Conservation (phyloP, 202 grass and related monocot genomes). For the Musa balbisiana region DNA sequence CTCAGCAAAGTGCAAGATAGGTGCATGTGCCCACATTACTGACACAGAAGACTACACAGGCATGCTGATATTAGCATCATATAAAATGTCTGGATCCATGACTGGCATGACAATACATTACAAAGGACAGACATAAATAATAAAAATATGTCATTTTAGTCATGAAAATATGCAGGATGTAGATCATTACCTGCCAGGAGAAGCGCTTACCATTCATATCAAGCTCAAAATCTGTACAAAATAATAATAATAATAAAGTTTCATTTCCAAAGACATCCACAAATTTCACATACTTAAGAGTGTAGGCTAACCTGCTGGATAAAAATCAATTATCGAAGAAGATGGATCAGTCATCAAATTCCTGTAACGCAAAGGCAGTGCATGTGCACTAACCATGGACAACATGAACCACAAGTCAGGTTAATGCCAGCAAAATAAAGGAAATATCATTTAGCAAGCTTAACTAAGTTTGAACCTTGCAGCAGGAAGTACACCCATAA, state of each 20-base stretch:
- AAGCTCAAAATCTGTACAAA: slow-evolving; percentile 34
- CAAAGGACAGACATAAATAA: background rate
- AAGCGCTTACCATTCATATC: slow-evolving; percentile 38
- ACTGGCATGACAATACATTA: background rate
- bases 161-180: background rate
- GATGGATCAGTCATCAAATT: slow-evolving; percentile 39
- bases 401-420: slow-evolving; percentile 7
- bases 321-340: slow-evolving; percentile 41
- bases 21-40: background rate
- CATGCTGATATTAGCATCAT: background rate
- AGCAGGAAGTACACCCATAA: slow-evolving; percentile 40
- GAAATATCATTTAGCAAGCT: background rate
- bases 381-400: slow-evolving; percentile 29
- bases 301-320: slow-evolving; percentile 32
- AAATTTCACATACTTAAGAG: background rate
- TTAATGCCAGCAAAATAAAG: slow-evolving; percentile 3
- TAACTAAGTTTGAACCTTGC: slow-evolving; percentile 26
- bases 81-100: background rate
- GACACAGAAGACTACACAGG: background rate
- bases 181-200: slow-evolving; percentile 34
- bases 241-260: background rate
- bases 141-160: background rate
- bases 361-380: slow-evolving; percentile 34
- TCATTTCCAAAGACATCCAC: background rate
- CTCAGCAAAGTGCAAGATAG: too few species aligned